Evolutionary conservation across 1,284 basidiomycete species (phyloP).

Genomic region (Malassezia japonica): DNA sequence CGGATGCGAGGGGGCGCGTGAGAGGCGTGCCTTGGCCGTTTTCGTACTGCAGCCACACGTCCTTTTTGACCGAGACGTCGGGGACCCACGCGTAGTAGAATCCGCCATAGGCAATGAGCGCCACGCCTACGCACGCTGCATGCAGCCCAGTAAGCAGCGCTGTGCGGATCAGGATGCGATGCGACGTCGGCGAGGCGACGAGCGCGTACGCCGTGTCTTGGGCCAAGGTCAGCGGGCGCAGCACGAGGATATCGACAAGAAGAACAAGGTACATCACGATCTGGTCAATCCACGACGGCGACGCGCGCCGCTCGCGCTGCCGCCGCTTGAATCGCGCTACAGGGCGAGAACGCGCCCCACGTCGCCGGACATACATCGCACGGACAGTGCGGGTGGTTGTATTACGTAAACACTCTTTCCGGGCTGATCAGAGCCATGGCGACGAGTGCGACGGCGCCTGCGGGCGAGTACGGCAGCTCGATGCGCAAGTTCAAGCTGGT

Average conservation of each 20-base stretch:
- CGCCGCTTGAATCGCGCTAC: too few species aligned
- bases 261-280: too few species aligned
- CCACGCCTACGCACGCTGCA: slow-evolving; percentile 27
- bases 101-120: slow-evolving; percentile 38
- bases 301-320: too few species aligned
- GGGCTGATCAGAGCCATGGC: too few species aligned
- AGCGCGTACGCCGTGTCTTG: slow-evolving; percentile 9
- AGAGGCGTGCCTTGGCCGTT: slow-evolving; percentile 2
- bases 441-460: slow-evolving; percentile 16
- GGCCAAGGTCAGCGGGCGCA: background rate
- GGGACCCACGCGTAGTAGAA: slow-evolving; percentile 47
- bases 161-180: slow-evolving; percentile 38
- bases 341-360: too few species aligned
- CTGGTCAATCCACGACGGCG: too few species aligned
- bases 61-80: slow-evolving; percentile 27
- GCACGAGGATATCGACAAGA: background rate
- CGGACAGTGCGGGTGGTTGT: too few species aligned
- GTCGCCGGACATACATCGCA: too few species aligned
- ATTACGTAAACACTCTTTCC: too few species aligned
- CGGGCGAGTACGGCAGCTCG: slow-evolving; percentile 43
- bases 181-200: slow-evolving; percentile 35
- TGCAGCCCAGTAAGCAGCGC: slow-evolving; percentile 35
- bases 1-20: slow-evolving; percentile 15
- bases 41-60: slow-evolving; percentile 28
- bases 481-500: slow-evolving; percentile 49